phyloP scores from a whole-genome alignment of 257 asterid genomes.

The Rehmannia glutinosa region DNA sequence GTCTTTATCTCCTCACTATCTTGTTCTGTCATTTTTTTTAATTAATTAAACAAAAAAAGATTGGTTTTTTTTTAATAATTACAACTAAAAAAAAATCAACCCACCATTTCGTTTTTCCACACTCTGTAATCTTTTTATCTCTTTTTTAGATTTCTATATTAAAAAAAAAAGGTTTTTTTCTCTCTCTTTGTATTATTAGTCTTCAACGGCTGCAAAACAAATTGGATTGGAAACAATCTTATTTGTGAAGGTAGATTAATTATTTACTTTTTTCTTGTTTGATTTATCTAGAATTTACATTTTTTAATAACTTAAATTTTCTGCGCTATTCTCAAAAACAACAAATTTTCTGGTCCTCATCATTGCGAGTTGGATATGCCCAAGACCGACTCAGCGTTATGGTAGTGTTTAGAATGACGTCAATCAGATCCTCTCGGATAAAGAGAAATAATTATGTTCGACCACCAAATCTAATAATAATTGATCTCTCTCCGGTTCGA shows the following conservation, averaged over 20 bases:
- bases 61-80: not conserved
- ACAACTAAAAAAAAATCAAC: slow-evolving; percentile 3
- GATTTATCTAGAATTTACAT: not conserved
- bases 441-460: no score
- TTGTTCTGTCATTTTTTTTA: slow-evolving; percentile 45
- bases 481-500: no score
- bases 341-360: no score
- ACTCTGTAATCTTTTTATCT: not conserved
- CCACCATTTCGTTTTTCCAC: not conserved
- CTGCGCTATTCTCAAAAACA: no score
- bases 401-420: no score
- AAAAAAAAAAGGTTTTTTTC: not conserved
- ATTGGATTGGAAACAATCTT: not conserved
- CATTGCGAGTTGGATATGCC: no score
- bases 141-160: not conserved
- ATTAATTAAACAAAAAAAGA: no score
- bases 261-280: not conserved
- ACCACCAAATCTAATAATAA: no score
- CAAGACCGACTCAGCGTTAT: no score
- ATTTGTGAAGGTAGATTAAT: not conserved
- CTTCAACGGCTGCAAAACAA: no score
- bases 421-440: no score
- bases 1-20: slow-evolving; percentile 55
- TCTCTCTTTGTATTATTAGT: slow-evolving; percentile 1
- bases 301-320: not conserved